Evolutionary conservation across 164 flowering plant species (phyloP).

Genomic region (Vitis cinerea): DNA sequence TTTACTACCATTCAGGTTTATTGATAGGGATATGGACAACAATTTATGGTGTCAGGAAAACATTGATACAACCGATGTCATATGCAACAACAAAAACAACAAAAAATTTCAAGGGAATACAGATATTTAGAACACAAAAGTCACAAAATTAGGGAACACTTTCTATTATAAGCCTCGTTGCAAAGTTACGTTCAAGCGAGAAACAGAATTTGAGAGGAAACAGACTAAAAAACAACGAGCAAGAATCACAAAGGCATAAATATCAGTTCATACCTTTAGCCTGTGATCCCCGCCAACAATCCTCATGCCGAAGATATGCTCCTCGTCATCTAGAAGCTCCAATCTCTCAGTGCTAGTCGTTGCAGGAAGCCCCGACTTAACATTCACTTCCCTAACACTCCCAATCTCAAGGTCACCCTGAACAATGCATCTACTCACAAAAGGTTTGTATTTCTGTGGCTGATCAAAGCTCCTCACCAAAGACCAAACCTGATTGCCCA

Average conservation of each 20-base stretch:
- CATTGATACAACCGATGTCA: too few relatives aligned
- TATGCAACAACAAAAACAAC: too few relatives aligned
- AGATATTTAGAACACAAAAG: too few relatives aligned
- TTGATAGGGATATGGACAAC: too few relatives aligned
- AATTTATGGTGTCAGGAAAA: too few relatives aligned
- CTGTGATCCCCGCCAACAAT: constrained; percentile 22
- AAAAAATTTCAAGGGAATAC: too few relatives aligned
- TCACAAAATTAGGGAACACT: too few relatives aligned
- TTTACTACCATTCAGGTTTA: too few relatives aligned
- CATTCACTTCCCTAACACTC: constrained; percentile 15
- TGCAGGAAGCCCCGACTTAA: constrained; percentile 17
- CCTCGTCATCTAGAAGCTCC: constrained; percentile 18
- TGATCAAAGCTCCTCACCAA: constrained; percentile 12
- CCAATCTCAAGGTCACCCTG: constrained; percentile 12
- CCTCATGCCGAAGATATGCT: constrained; percentile 15
- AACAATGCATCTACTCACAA: constrained; percentile 12
- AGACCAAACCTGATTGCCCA: constrained; percentile 9
- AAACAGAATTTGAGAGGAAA: background rate
- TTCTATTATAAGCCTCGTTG: too few relatives aligned
- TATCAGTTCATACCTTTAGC: constrained; percentile 7
- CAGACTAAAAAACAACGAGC: background rate
- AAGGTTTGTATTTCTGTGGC: constrained; percentile 17
- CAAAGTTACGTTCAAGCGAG: too few relatives aligned
- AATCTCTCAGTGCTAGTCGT: constrained; percentile 18
- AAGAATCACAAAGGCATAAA: too few relatives aligned